These are phyloP conservation scores for Alternaria viburni DNA, from an alignment of 2,329 filamentous ascomycete species.

Conservation along the genomic window DNA sequence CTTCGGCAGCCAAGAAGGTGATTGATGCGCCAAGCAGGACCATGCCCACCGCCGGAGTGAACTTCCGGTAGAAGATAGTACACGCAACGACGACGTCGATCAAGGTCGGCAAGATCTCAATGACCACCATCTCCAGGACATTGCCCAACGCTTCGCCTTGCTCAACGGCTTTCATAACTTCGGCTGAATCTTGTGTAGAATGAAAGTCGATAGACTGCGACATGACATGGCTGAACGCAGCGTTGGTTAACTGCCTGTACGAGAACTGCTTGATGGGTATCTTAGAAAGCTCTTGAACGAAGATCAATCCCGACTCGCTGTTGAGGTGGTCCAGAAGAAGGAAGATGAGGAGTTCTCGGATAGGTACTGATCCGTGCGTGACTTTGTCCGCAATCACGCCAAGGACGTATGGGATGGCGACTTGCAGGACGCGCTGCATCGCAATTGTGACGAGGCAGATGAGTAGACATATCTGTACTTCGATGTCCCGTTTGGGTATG, in stretches of 20 bases:
- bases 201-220: background rate
- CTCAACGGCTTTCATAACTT: background rate
- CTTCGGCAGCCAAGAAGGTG: background rate
- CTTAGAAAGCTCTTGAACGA: background rate
- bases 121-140: background rate
- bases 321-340: background rate
- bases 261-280: background rate
- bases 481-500: slow-evolving; percentile 70
- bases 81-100: background rate
- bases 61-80: background rate
- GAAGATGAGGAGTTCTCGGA: background rate
- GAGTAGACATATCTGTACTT: background rate
- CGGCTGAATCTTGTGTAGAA: background rate
- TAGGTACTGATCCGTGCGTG: background rate
- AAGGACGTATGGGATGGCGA: background rate
- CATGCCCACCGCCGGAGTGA: background rate
- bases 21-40: background rate
- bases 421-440: background rate
- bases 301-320: background rate
- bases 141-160: background rate
- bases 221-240: background rate
- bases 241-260: background rate
- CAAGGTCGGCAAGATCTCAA: background rate
- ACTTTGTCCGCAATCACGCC: background rate
- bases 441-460: background rate